phyloP scores from a whole-genome alignment of 768 basidiomycete species.

The Cubamyces lactineus region DNA sequence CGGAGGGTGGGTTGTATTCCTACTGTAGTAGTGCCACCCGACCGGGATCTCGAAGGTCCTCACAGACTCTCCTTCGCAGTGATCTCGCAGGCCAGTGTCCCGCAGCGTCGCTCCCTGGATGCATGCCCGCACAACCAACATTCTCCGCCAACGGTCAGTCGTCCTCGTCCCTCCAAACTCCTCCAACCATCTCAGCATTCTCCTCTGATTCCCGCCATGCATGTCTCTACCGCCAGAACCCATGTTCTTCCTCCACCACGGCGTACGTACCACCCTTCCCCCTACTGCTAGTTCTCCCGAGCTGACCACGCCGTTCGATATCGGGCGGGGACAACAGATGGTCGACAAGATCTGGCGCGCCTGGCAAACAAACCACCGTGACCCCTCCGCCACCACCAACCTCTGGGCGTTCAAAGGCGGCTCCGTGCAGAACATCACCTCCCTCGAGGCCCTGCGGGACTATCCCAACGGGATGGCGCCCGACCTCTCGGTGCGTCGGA shows the following conservation, averaged over 20 bases:
- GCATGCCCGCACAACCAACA: conserved; percentile 31
- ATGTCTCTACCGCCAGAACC: too few species aligned
- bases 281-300: background rate
- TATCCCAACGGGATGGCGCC: conserved; percentile 36
- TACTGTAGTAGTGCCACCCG: too few species aligned
- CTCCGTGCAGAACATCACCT: conserved; percentile 33
- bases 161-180: too few species aligned
- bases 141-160: conserved; percentile 38
- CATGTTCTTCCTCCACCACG: conserved; percentile 42
- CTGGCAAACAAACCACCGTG: conserved; percentile 37
- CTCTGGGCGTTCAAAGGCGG: conserved; percentile 37
- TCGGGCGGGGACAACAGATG: conserved; percentile 34
- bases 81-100: conserved; percentile 38
- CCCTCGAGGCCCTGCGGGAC: conserved; percentile 23
- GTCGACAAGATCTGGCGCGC: conserved; percentile 43
- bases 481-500: conserved; percentile 28
- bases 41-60: too few species aligned
- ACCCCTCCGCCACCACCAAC: conserved; percentile 28
- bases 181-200: too few species aligned
- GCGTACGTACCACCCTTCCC: conserved; percentile 25
- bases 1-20: conserved; percentile 33
- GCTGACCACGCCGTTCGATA: background rate
- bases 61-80: conserved; percentile 16
- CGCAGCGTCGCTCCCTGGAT: conserved; percentile 28
- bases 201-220: too few species aligned